Percentiles rank a stretch among this genome's conserved stretches.
Conservation (phyloP, 2,329 filamentous ascomycete species). For the Colletotrichum eremochloae region DNA sequence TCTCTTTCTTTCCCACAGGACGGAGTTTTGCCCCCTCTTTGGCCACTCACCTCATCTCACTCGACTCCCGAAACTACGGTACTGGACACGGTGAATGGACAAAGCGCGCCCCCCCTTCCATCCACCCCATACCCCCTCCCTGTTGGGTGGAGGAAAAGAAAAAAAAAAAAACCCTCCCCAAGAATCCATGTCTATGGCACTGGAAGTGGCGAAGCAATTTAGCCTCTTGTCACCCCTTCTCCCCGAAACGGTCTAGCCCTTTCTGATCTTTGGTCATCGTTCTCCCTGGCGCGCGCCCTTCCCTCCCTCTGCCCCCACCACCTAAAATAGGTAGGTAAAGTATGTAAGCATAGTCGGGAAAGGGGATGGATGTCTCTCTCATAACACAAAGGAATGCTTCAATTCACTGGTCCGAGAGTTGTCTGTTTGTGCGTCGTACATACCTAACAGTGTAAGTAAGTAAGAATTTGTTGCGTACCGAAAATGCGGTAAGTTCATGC, state of each 20-base stretch:
- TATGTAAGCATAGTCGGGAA: neutral
- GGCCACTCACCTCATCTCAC: slow-evolving; percentile 39
- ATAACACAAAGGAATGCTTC: neutral
- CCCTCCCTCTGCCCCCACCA: neutral
- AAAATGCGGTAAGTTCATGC: neutral
- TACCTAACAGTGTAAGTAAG: no score
- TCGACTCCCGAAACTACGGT: slow-evolving; percentile 40
- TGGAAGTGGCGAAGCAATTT: slow-evolving; percentile 37
- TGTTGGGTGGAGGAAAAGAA: neutral
- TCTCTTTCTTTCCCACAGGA: neutral
- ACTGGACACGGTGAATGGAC: slow-evolving; percentile 37
- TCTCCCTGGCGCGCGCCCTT: neutral
- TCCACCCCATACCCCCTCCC: slow-evolving; percentile 12
- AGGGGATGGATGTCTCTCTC: neutral
- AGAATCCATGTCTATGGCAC: slow-evolving; percentile 37
- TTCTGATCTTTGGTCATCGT: no score
- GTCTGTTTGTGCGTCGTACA: neutral
- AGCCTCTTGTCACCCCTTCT: slow-evolving; percentile 17
- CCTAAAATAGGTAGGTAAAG: neutral
- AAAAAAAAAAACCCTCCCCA: neutral
- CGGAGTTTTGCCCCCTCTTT: neutral
- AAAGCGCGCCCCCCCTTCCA: slow-evolving; percentile 15
- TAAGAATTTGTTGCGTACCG: neutral
- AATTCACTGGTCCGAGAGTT: neutral
- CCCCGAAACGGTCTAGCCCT: neutral